Evolutionary conservation across 2,329 filamentous ascomycete species (phyloP), one percentile per base, ranked within the genome.

Genomic region (Verticillium nubilum): DNA sequence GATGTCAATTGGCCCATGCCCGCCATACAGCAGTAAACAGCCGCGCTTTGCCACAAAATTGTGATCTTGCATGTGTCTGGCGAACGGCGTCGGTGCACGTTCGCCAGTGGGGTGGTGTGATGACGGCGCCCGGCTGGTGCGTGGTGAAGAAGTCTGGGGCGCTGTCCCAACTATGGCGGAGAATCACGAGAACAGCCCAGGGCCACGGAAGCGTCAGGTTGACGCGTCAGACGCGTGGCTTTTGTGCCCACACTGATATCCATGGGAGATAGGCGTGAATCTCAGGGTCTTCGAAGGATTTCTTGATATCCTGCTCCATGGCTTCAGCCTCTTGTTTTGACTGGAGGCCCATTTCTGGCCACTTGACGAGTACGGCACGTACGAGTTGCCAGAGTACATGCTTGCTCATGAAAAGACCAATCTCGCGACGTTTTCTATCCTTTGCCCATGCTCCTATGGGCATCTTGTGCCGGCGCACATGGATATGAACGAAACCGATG

Each of bases 241-340:
- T 76, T 55, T 76, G 73, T 2, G 70, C 74, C 70, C 73, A 76
- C 53, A 73, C 67, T 42, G 72, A 69, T n/a, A 71, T 63, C 72
- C 72, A 76, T 57, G 70, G 69, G 47, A 73, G 66, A 47, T 68
- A 69, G 25, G 67, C 72, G 58, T 73, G 74, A 13, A 74, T 66
- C 47, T 63, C 62, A 27, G 66, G 68, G 59, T 76, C 66, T 52
- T 71, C 68, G 57, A 75, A 65, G 5, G 70, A 67, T 33, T 68
- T 67, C 26, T 70, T 66, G 35, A 74, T 64, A 19, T 70, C 64
- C 33, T 71, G 65, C 19, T 67, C 68, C 53, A 77, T 62, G 37
- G 62, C 63, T 6, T 69, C 62, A 13, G 74, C 74, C 59, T 73
- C 70, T 17, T 74, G 69, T 23, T 68, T 66, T 9, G 67, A 65